These are phyloP conservation scores for Geotrichum histeridarum DNA, from an alignment of 1,139 yeast genomes.

Conservation along the genomic window DNA sequence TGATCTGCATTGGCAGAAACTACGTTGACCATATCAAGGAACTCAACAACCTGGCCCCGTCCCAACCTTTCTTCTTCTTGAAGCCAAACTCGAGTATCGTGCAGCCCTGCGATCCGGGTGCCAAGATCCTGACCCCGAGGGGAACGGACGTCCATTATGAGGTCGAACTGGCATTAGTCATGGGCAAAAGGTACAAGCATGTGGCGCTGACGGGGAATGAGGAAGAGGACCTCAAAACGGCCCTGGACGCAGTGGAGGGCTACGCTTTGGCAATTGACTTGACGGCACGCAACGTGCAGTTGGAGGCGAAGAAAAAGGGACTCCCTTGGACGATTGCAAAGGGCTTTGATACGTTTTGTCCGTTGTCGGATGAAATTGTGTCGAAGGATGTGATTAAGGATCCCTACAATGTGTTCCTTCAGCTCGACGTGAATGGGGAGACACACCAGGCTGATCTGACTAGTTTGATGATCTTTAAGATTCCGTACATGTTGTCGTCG, in stretches of 20 bases:
- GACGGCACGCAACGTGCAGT: constrained; percentile 95
- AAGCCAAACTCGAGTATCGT: constrained; percentile 58
- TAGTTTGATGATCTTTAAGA: constrained; percentile 81
- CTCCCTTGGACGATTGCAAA: constrained; percentile 97
- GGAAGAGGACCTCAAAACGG: constrained; percentile 45
- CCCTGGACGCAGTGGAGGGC: constrained; percentile 66
- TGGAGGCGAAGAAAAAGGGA: constrained; percentile 89
- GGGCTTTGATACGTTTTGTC: constrained; percentile 93
- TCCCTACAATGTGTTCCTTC: constrained; percentile 65
- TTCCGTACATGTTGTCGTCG: constrained; percentile 71
- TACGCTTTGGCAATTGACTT: constrained; percentile 86
- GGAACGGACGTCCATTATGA: constrained; percentile 87
- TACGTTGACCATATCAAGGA: constrained; percentile 93
- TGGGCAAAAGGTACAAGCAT: constrained; percentile 61
- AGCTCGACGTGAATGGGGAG: constrained; percentile 65
- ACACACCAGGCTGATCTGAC: constrained; percentile 71
- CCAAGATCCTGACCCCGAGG: constrained; percentile 77
- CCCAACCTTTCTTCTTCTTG: constrained; percentile 77
- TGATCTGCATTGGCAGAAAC: constrained; percentile 92
- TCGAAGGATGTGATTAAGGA: constrained; percentile 62
- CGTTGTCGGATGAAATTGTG: constrained; percentile 62
- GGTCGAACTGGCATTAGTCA: constrained; percentile 78
- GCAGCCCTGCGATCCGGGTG: constrained; percentile 47
- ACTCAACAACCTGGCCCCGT: constrained; percentile 72
- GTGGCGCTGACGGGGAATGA: constrained; percentile 50